Evolutionary conservation across 768 basidiomycete genomes (phyloP).

Genomic region (Rhizopogon rudus): DNA sequence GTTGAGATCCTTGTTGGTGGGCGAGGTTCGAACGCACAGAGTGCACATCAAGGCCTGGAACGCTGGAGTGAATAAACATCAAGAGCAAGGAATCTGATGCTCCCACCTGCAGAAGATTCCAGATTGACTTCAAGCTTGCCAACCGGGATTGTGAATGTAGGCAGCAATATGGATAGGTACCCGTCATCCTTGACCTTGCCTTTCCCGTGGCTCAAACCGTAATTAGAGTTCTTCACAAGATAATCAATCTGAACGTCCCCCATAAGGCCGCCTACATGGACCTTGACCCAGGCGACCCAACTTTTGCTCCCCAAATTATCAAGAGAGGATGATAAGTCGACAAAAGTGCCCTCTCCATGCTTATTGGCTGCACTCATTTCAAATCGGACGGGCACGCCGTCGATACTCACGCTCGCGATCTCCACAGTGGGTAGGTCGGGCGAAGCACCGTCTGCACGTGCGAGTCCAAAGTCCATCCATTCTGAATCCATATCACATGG

Average conservation of each 20-base stretch:
- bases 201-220: constrained; percentile 28
- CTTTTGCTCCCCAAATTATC: constrained; percentile 51
- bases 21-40: constrained; percentile 52
- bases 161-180: constrained; percentile 49
- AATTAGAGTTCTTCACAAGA: constrained; percentile 38
- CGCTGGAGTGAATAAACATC: constrained; percentile 4
- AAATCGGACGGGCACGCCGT: constrained; percentile 59
- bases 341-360: constrained; percentile 26
- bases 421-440: constrained; percentile 40
- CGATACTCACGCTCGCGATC: constrained; percentile 55
- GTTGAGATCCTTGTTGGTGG: constrained; percentile 37
- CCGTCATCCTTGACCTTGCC: constrained; percentile 27
- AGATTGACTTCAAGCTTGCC: constrained; percentile 61
- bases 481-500: constrained; percentile 59
- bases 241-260: constrained; percentile 62
- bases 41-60: constrained; percentile 36
- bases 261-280: constrained; percentile 47
- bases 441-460: constrained; percentile 27
- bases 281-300: constrained; percentile 63
- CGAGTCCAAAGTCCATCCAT: constrained; percentile 75
- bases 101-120: constrained; percentile 48
- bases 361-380: constrained; percentile 44
- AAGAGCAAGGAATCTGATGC: not conserved
- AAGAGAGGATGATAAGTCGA: constrained; percentile 38
- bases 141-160: constrained; percentile 69